Conservation (phyloP, 805 yeast species). For the Cyberlindnera maclurae region DNA sequence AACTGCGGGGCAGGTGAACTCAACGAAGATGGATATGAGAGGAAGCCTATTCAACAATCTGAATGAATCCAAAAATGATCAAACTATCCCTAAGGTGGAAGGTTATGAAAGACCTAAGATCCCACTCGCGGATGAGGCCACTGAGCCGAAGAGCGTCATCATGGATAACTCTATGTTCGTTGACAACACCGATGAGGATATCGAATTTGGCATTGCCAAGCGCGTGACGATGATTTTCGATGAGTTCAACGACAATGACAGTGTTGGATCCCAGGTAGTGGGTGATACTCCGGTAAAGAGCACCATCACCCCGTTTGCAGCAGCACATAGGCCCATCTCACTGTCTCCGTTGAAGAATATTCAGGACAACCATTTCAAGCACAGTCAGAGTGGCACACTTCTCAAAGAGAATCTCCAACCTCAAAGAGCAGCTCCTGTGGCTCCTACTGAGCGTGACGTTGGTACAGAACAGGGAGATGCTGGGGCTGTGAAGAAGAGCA, state of each 20-base stretch:
- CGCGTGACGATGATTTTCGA: conserved; percentile 24
- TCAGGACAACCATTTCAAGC: conserved; percentile 15
- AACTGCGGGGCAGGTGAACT: conserved; percentile 5
- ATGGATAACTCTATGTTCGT: conserved; percentile 20
- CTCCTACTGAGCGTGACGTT: conserved; percentile 10
- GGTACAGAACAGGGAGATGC: conserved; percentile 5
- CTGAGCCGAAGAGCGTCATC: conserved; percentile 15
- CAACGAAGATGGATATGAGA: conserved; percentile 15
- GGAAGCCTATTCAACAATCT: conserved; percentile 20
- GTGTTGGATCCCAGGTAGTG: background rate
- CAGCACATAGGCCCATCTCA: conserved; percentile 8
- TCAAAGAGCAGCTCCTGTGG: conserved; percentile 19
- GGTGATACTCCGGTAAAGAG: conserved; percentile 4
- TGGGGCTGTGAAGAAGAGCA: conserved; percentile 22
- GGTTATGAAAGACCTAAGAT: conserved; percentile 14
- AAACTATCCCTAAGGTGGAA: conserved; percentile 4
- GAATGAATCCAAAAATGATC: conserved; percentile 15
- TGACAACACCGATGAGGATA: conserved; percentile 21
- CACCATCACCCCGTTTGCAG: background rate
- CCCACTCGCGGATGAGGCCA: conserved; percentile 6
- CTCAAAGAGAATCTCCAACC: conserved; percentile 7
- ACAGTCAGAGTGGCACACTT: conserved; percentile 15
- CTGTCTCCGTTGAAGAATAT: conserved; percentile 20
- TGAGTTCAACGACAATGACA: conserved; percentile 7
- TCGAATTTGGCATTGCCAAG: conserved; percentile 17